Percentiles rank a stretch among this genome's conserved stretches.
Evolutionary conservation across 2,329 filamentous ascomycete species (phyloP).

Genomic region (Pseudogymnoascus sp.): DNA sequence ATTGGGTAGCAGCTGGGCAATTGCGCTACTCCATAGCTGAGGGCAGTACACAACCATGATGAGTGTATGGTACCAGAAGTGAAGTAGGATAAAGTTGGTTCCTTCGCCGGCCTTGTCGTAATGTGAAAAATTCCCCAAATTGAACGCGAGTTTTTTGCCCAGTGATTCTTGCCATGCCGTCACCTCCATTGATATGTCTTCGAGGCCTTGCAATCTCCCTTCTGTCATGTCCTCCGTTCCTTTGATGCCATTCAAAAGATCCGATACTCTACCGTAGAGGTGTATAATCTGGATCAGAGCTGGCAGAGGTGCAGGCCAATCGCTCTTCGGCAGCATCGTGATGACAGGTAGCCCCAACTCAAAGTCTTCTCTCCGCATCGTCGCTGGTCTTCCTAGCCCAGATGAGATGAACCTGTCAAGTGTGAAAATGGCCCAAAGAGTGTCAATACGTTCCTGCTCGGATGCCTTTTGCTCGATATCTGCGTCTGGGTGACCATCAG

Average conservation of each 20-base stretch:
- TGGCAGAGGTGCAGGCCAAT: conserved; percentile 73
- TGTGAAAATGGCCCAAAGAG: conserved; percentile 86
- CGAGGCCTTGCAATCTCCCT: conserved; percentile 64
- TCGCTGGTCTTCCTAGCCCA: conserved; percentile 77
- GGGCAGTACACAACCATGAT: conserved; percentile 82
- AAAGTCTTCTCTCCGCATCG: conserved; percentile 76
- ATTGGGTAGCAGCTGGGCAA: conserved; percentile 68
- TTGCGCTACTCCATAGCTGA: conserved; percentile 64
- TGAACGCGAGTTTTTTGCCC: conserved; percentile 71
- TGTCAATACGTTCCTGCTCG: conserved; percentile 64
- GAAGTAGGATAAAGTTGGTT: conserved; percentile 77
- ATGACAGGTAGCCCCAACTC: conserved; percentile 63
- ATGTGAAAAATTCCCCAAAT: conserved; percentile 76
- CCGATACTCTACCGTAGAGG: conserved; percentile 76
- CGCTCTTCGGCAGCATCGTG: conserved; percentile 46
- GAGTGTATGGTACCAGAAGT: conserved; percentile 82
- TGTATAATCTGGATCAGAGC: conserved; percentile 77
- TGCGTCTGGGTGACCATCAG: conserved; percentile 10
- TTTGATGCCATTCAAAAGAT: conserved; percentile 75
- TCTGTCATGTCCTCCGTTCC: conserved; percentile 66
- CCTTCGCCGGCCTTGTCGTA: conserved; percentile 76
- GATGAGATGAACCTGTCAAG: conserved; percentile 82
- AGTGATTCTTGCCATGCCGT: conserved; percentile 66
- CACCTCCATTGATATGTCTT: conserved; percentile 72
- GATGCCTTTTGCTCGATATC: conserved; percentile 14